These are phyloP conservation scores for Neolentinus lepideus DNA, from an alignment of 1,284 basidiomycete genomes.

Conservation along the genomic window DNA sequence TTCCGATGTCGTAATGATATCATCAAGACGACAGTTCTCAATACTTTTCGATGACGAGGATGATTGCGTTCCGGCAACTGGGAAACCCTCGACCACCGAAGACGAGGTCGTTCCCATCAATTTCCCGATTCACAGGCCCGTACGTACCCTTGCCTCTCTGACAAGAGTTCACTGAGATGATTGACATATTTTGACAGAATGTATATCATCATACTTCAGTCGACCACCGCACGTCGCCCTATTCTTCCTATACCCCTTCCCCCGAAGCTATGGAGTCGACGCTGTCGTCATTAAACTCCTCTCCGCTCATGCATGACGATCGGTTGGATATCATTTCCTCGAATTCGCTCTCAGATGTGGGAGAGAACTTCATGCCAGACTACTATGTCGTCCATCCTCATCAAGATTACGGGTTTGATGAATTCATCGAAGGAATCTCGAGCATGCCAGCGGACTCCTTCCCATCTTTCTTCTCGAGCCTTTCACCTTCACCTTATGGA, in stretches of 20 bases:
- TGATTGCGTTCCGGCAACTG: too few relatives aligned
- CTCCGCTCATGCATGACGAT: neutral
- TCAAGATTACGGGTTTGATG: neutral
- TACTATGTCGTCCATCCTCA: neutral
- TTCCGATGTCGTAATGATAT: too few relatives aligned
- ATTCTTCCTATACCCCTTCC: neutral
- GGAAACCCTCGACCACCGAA: too few relatives aligned
- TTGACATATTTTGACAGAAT: neutral
- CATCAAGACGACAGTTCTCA: too few relatives aligned
- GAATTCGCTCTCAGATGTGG: neutral
- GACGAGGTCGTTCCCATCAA: too few relatives aligned
- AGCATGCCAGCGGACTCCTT: neutral
- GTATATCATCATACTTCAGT: neutral
- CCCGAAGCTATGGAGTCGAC: neutral
- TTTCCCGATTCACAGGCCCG: too few relatives aligned
- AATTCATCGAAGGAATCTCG: neutral
- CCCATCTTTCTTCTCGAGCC: too few relatives aligned
- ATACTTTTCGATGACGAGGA: too few relatives aligned
- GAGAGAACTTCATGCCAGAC: neutral
- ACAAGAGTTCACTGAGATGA: neutral
- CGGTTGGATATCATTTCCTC: neutral
- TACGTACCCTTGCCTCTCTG: too few relatives aligned
- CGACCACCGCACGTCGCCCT: neutral
- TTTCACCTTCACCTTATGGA: too few relatives aligned
- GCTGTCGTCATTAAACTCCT: neutral